Percentiles rank a stretch among this genome's conserved stretches.
These are phyloP conservation scores for Nitzschia sp. DNA, from an alignment of 108 stramenopile species.

Conservation along the genomic window DNA sequence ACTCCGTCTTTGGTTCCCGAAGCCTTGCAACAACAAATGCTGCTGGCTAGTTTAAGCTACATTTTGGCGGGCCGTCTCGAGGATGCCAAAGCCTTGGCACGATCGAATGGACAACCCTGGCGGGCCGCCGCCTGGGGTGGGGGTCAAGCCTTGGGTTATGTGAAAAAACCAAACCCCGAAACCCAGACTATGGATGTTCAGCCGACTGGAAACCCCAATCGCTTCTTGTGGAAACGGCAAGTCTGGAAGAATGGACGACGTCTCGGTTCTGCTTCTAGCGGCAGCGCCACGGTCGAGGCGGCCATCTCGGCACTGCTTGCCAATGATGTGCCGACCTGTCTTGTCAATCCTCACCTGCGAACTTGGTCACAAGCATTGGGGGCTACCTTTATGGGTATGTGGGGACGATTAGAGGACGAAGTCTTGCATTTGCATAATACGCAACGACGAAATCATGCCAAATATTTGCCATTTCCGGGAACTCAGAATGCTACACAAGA, in stretches of 20 bases:
- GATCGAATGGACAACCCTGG: slow-evolving; percentile 65
- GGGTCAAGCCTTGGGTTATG: slow-evolving; percentile 45
- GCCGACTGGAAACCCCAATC: slow-evolving; percentile 57
- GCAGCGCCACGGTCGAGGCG: slow-evolving; percentile 37
- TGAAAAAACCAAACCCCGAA: neutral
- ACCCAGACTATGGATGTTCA: slow-evolving; percentile 3
- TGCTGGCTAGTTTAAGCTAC: slow-evolving; percentile 49
- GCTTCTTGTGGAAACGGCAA: slow-evolving; percentile 70
- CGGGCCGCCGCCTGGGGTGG: slow-evolving; percentile 66
- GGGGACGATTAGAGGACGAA: slow-evolving; percentile 64
- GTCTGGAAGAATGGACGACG: slow-evolving; percentile 54
- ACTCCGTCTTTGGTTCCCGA: slow-evolving; percentile 22
- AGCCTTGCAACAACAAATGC: slow-evolving; percentile 38
- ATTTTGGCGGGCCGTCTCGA: slow-evolving; percentile 57
- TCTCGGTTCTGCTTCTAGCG: neutral
- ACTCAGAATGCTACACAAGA: slow-evolving; percentile 35
- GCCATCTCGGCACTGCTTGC: slow-evolving; percentile 68
- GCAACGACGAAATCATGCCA: slow-evolving; percentile 20
- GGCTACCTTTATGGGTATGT: slow-evolving; percentile 39
- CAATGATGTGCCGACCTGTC: slow-evolving; percentile 49
- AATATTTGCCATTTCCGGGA: slow-evolving; percentile 19
- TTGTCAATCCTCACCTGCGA: slow-evolving; percentile 51
- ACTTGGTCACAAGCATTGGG: slow-evolving; percentile 64
- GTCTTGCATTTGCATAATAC: slow-evolving; percentile 55
- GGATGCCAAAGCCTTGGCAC: slow-evolving; percentile 51